Conservation (phyloP, 176 grass and related monocot species). For the Juncus inflexus region DNA sequence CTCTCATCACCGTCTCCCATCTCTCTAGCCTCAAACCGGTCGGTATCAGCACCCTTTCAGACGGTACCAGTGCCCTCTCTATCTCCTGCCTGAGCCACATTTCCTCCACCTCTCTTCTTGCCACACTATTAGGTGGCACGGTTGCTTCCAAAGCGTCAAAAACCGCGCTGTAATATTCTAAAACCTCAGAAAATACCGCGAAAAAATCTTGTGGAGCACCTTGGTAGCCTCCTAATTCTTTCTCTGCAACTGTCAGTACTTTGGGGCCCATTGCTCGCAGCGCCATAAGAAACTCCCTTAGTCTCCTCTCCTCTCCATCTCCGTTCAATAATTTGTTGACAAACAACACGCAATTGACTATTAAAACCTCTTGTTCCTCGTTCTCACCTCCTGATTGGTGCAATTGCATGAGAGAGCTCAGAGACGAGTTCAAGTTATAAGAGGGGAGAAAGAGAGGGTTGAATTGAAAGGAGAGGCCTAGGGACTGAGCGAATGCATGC, state of each 20-base stretch:
- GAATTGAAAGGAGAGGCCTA: conserved; percentile 74
- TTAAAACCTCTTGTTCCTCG: conserved; percentile 54
- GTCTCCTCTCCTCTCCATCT: conserved; percentile 28
- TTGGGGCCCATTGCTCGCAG: conserved; percentile 61
- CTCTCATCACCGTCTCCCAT: conserved; percentile 51
- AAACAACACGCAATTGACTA: conserved; percentile 79
- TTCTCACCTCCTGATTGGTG: conserved; percentile 31
- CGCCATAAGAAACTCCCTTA: conserved; percentile 49
- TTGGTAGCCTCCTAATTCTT: conserved; percentile 35
- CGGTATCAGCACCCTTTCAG: conserved; percentile 19
- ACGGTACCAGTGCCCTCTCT: conserved; percentile 42
- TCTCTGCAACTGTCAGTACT: conserved; percentile 76
- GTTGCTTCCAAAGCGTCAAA: conserved; percentile 96
- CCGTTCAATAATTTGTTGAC: conserved; percentile 53
- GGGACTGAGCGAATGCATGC: conserved; percentile 75
- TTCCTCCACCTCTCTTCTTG: conserved; percentile 75
- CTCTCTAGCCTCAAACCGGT: conserved; percentile 57
- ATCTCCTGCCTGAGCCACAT: conserved; percentile 74
- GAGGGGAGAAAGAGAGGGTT: conserved; percentile 65
- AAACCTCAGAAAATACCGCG: conserved; percentile 37
- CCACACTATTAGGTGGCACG: conserved; percentile 67
- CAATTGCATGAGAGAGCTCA: conserved; percentile 24
- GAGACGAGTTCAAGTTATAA: conserved; percentile 1
- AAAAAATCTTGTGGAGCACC: conserved; percentile 26
- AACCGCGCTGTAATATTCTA: conserved; percentile 76